Base-by-base conservation (phyloP, 176 grass and related monocot species). In the Cymbopogon citratus region DNA sequence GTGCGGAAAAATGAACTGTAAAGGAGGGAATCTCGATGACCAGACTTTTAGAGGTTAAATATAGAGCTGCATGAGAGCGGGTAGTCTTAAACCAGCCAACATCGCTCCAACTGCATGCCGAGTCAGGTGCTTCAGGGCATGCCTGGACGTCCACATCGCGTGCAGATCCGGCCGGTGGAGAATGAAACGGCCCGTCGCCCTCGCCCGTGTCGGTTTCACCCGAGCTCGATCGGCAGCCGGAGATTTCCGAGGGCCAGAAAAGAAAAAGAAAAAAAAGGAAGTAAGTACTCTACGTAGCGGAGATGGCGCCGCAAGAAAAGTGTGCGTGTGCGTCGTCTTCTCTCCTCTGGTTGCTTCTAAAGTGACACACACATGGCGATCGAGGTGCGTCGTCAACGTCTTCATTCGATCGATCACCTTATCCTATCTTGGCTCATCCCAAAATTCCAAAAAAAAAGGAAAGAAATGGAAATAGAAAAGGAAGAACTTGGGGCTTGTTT, bases 271-370 rank as follows among this genome's bases (percentile, higher is more conserved):
- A 3, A 44, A 44, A 44, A 41, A 41, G 39, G 12, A 12, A 43
- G 0, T 3, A 9, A 14, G 12, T 5, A 38, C 36, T 38, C 36
- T 45, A 14, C 43, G 43, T 45, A 45, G 76, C 75, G 5, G 26
- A 78, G 40, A 66, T 79, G 76, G 76, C 41, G 76, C 61, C 43
- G 70, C 70, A 75, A 65, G 41, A 66, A 66, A 74, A 75, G 31
- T 27, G 31, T n/a, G 36, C 36, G 36, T 40, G 5, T 5, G 10
- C 34, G n/a, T 62, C 56, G 24, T 63, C 70, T 16, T 49, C 46
- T 49, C 14, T 51, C 6, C 18, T 56, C 52, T 56, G 28, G 41
- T 83, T 83, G 69, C 70, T 74, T 64, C 25, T 36, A 51, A 63
- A 19, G 39, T 78, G 61, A 14, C 40, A 12, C 8, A 65, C 44